Base-by-base conservation (phyloP, 2,329 filamentous ascomycete species). In the Fusarium guadeloupense region DNA sequence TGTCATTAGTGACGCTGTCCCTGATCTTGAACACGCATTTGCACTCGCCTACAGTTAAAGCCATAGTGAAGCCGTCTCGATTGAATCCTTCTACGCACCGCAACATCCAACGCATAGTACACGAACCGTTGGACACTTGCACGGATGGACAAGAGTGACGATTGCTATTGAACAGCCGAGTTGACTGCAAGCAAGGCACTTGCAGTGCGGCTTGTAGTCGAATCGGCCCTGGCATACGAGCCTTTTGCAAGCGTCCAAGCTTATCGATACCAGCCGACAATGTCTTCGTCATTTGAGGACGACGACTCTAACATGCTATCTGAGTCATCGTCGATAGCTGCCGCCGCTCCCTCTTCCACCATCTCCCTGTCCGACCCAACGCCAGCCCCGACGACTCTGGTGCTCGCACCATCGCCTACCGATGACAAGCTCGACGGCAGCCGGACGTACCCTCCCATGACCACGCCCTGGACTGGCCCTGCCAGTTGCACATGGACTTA, bases 401-500 rank as follows among this genome's bases (percentile, higher is more conserved):
- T 47, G 17, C 42, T 50, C 35, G 53, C 52, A 44, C 59, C 56
- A 17, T 62, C 44, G 34, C 57, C 55, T 46, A 64, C 66, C 16
- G 67, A 62, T 19, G 56, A 70, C 16, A 46, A 64, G 23, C 54
- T 68, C 33, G 55, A 66, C n/a, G 41, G 48, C 39, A 54, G 65
- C 23, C 59, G 61, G 23, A 61, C 63, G 14, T 71, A 73, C 21
- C 75, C 76, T 16, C 73, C 76, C 20, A 73, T 78, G 71, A 77
- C 74, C 25, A 77, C 75, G 14, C 69, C 67, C 38, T 78, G 76
- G 76, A 73, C 59, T 25, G 72, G 56, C 7, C 76, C 76, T 10
- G 50, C 57, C 33, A 72, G 66, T 46, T 78, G 76, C 57, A 77
- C 74, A 12, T 78, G 75, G 72, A 78, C 76, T 3, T 77, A 74